Conservation (phyloP, 352 stramenopile genomes). For the Blastocystis sp. region DNA sequence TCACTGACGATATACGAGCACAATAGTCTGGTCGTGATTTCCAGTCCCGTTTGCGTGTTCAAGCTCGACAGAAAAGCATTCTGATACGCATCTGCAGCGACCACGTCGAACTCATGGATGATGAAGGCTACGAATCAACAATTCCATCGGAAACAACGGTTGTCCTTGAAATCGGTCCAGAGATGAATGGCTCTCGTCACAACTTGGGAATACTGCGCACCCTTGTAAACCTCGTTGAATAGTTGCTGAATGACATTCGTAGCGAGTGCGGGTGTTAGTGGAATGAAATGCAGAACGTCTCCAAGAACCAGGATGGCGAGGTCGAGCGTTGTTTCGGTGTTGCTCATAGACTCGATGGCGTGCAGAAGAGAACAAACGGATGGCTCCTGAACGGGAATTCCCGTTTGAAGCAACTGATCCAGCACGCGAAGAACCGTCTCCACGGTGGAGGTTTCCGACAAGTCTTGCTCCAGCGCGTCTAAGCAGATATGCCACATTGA, state of each 20-base stretch:
- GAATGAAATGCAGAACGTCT: background rate
- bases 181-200: background rate
- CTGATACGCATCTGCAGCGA: background rate
- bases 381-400: background rate
- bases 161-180: background rate
- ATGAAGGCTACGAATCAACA: background rate
- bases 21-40: background rate
- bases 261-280: no score
- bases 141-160: background rate
- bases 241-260: background rate
- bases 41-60: background rate
- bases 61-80: background rate
- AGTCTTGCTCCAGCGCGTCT: background rate
- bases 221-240: conserved; percentile 3
- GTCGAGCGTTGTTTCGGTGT: background rate
- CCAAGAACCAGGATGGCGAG: background rate
- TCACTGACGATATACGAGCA: background rate
- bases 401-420: background rate
- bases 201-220: background rate
- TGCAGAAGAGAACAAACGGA: background rate
- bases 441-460: background rate
- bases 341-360: background rate
- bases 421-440: background rate
- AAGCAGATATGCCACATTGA: background rate
- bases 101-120: background rate